Evolutionary conservation across 352 stramenopile genomes (phyloP), one percentile per base, ranked within the genome.

Genomic region (Globisporangium megalacanthum): DNA sequence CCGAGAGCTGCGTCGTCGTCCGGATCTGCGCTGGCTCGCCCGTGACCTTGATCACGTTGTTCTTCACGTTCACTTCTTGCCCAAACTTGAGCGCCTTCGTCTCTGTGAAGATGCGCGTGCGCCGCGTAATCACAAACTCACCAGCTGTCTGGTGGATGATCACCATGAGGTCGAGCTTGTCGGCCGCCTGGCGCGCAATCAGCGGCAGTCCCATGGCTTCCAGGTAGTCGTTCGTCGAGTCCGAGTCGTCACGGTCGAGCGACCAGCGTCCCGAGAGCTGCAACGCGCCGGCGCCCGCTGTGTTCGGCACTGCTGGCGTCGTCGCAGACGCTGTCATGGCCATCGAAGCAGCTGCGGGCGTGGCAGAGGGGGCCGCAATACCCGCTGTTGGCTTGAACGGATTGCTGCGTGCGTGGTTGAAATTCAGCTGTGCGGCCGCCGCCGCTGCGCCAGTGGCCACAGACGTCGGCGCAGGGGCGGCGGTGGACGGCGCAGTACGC

Each of bases 201-300:
- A 95, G 66, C 37, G 86, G 86, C 42, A 95, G 69, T 2, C 57
- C 57, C 57, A 95, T 95, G 55, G 86, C 86, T 62, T 95, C 86
- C 48, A 95, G 64, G 61, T 95, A 95, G 65, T 92, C 82, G 66
- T 95, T 94, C 42, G 86, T 95, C 69, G 86, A 95, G 70, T 95
- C 86, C 58, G 86, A 95, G 71, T 89, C 83, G 17, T 93, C 82
- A 33, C 83, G 79, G 62, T 95, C 86, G 19, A 95, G 69, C 36
- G 80, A 86, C 86, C 86, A 95, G 58, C 82, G 85, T 0, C 86
- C 86, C 3, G 86, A 92, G 20, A 95, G 70, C 61, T 94, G 86
- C 57, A 95, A 59, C 13, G 83, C 85, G 11, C 82, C 81, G 11
- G 79, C 83, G 22, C 85, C 85, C 5, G 81, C 81, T 49, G 75